Evolutionary conservation across 2,329 filamentous ascomycete species (phyloP).

Genomic region (Botrytis porri): DNA sequence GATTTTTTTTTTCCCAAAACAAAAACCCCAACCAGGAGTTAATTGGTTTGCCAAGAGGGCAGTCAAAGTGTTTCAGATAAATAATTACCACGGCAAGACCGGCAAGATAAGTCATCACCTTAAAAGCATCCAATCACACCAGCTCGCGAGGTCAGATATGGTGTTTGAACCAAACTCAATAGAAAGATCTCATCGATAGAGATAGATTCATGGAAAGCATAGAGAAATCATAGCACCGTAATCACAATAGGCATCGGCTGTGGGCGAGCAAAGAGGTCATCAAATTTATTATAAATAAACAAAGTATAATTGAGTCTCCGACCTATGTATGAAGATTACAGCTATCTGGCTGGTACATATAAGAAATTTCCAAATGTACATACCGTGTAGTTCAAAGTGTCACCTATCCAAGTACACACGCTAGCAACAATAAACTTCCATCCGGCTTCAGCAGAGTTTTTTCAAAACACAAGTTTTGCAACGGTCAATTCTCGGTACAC

Average conservation of each 20-base stretch:
- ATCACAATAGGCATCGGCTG: background rate
- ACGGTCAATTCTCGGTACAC: background rate
- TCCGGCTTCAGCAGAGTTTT: background rate
- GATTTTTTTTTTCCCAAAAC: no score
- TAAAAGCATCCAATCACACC: background rate
- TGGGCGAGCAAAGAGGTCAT: background rate
- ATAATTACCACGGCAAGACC: background rate
- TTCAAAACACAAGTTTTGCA: background rate
- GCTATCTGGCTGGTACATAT: background rate
- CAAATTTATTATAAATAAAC: background rate
- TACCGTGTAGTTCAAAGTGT: background rate
- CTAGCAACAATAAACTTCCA: background rate
- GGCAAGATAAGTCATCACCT: background rate
- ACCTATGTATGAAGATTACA: background rate
- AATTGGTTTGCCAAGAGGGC: background rate
- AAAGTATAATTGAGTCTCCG: background rate
- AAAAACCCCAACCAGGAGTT: background rate
- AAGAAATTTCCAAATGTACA: background rate
- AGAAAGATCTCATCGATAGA: background rate
- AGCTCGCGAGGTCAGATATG: background rate
- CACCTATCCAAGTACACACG: no score
- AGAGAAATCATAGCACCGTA: background rate
- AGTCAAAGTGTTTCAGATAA: background rate
- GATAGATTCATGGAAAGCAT: background rate
- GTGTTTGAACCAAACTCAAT: background rate